Evolutionary conservation across 768 basidiomycete genomes (phyloP), one percentile per base, ranked within the genome.

Genomic region (Trametes elegans): DNA sequence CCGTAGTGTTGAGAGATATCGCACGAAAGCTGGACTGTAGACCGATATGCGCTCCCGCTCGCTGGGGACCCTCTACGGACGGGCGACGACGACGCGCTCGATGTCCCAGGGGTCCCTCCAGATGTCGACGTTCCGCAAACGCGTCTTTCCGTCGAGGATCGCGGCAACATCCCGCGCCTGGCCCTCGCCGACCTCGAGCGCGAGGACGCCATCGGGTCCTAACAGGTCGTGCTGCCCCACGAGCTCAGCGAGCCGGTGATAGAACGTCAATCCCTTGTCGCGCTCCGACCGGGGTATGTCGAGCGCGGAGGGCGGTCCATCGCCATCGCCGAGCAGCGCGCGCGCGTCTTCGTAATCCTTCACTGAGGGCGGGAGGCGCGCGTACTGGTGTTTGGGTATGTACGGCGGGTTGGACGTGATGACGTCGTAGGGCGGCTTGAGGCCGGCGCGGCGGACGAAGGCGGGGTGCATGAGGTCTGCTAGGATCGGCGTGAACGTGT

Each of bases 381-480:
- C 70, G 66, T 85, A 95, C 55, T 88, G 85, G 34, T 70, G 61
- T 58, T 69, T 76, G 32, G 93, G 76, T 60, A 98, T 89, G 71
- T 97, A 98, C 9, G 92, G 89, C 23, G 90, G 89, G 71, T 94
- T 95, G 14, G 86, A 82, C 10, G 91, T 92, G 64, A 94, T 74
- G 53, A 94, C 73, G 71, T 92, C 85, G 71, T 85, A 90, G 2
- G 87, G 81, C 19, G 62, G 49, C 39, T 47, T 32, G 34, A 56
- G 41, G 11, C 53, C 46, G 18, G 46, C 32, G 70, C 75, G 44
- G 5, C 41, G 40, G 1, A 56, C 52, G 35, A 55, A 55, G 44
- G 46, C 58, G 3, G 66, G 68, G 47, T 68, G 65, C 48, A 60
- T 68, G 47, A 88, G 76, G 56, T 78, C 73, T 13, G 73, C 74